phyloP scores from a whole-genome alignment of 768 basidiomycete species.

The Terana coerulea region DNA sequence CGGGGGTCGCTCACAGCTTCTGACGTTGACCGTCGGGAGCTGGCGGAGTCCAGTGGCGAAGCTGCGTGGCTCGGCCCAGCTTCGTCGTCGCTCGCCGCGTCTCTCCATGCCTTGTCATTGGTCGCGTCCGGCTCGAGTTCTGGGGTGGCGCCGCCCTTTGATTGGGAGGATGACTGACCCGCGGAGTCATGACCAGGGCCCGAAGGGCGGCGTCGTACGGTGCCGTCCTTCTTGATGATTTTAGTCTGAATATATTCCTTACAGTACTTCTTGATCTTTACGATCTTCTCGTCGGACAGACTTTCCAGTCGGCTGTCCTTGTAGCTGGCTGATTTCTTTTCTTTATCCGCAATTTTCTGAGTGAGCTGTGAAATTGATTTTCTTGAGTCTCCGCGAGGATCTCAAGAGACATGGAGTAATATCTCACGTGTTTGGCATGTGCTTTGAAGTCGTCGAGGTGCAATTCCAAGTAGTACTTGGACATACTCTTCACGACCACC shows the following conservation, averaged over 20 bases:
- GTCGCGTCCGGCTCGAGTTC: not conserved
- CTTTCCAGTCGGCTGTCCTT: constrained; percentile 67
- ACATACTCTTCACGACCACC: constrained; percentile 91
- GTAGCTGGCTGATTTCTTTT: constrained; percentile 86
- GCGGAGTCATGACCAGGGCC: not conserved
- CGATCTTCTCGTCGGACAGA: constrained; percentile 81
- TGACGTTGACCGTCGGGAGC: constrained; percentile 1
- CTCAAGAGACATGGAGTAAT: not conserved
- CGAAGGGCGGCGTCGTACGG: not conserved
- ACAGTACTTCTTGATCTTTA: constrained; percentile 89
- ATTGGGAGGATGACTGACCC: not conserved
- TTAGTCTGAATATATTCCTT: constrained; percentile 84
- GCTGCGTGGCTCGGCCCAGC: not conserved
- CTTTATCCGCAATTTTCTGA: constrained; percentile 84
- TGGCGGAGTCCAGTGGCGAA: not conserved
- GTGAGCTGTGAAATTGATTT: constrained; percentile 66
- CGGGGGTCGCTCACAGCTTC: not conserved
- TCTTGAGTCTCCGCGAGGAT: not conserved
- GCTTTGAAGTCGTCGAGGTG: constrained; percentile 86
- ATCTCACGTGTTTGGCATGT: constrained; percentile 86
- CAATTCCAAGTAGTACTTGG: constrained; percentile 76
- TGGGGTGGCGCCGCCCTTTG: not conserved
- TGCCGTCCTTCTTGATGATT: constrained; percentile 49
- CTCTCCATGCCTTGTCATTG: not conserved
- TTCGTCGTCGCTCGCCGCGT: constrained; percentile 3